Percentiles rank a stretch among this genome's conserved stretches.
These are phyloP conservation scores for Euryodendron excelsum DNA, from an alignment of 148 eudicot species.

Conservation along the genomic window DNA sequence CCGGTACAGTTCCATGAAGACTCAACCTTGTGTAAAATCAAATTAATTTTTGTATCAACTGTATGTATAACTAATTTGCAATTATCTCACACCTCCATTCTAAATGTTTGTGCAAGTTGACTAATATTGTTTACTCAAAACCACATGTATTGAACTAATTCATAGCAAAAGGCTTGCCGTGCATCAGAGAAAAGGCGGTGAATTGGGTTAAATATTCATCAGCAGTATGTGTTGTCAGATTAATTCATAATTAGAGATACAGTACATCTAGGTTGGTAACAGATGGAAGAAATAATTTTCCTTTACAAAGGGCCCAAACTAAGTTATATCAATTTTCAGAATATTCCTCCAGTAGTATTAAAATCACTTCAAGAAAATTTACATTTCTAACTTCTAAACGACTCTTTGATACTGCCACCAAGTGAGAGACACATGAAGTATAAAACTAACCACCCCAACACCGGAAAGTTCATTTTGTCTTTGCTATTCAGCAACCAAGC, in stretches of 20 bases:
- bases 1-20: background rate
- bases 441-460: background rate
- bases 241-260: conserved; percentile 4
- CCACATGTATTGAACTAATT: background rate
- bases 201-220: background rate
- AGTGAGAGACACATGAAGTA: background rate
- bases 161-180: background rate
- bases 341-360: background rate
- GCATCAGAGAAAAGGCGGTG: background rate
- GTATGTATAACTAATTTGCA: background rate
- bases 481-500: background rate
- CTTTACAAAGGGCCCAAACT: background rate
- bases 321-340: background rate
- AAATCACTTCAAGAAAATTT: background rate
- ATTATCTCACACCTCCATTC: background rate
- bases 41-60: background rate
- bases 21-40: background rate
- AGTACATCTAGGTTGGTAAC: background rate
- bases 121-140: background rate
- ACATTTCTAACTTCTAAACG: background rate
- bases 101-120: background rate
- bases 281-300: background rate
- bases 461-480: background rate
- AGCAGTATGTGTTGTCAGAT: background rate
- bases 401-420: background rate